phyloP scores from a whole-genome alignment of 306 rosid genomes.

The Quillaja saponaria region DNA sequence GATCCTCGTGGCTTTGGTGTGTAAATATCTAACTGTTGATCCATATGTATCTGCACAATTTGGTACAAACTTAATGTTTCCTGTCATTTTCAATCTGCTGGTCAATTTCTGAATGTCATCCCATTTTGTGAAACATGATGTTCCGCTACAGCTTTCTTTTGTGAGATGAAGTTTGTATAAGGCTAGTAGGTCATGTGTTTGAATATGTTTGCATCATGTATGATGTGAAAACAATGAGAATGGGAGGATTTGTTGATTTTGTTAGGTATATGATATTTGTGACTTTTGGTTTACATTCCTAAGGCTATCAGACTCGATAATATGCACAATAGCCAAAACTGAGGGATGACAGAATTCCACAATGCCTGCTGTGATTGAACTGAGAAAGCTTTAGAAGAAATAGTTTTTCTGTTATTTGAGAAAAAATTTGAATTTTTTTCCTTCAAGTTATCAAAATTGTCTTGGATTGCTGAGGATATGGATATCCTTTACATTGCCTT shows the following conservation, averaged over 20 bases:
- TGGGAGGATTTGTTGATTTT: constrained; percentile 22
- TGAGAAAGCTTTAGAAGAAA: constrained; percentile 6
- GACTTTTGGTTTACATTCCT: constrained; percentile 10
- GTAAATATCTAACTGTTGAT: constrained; percentile 22
- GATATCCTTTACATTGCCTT: background rate
- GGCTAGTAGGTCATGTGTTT: background rate
- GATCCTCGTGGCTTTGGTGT: constrained; percentile 97
- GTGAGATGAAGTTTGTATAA: constrained; percentile 4
- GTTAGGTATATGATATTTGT: constrained; percentile 1
- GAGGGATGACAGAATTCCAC: background rate
- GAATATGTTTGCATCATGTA: constrained; percentile 16
- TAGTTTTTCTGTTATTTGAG: background rate
- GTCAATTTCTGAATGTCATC: constrained; percentile 1
- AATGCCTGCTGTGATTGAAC: background rate
- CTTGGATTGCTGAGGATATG: background rate
- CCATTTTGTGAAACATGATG: constrained; percentile 4
- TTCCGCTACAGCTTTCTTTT: background rate
- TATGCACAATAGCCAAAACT: background rate
- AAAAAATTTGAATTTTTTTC: constrained; percentile 4
- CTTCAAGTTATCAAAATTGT: background rate
- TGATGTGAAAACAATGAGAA: background rate
- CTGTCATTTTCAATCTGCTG: background rate
- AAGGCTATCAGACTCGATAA: background rate
- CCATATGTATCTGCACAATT: background rate
- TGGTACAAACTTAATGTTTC: constrained; percentile 13